Percentiles rank a stretch among this genome's conserved stretches.
These are phyloP conservation scores for Priceomyces haplophilus DNA, from an alignment of 805 yeast species.

Conservation along the genomic window DNA sequence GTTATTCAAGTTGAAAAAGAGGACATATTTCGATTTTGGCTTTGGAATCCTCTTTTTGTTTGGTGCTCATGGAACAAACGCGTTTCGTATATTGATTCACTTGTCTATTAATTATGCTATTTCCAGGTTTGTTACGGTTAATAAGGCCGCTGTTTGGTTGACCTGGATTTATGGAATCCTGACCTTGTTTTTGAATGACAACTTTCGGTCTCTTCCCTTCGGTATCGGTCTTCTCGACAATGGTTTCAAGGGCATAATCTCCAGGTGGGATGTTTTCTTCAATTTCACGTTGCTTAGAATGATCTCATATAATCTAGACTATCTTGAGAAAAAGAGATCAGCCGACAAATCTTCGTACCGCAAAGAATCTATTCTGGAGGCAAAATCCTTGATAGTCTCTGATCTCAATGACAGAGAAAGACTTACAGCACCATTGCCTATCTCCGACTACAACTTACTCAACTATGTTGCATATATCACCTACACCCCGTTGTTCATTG, in stretches of 20 bases:
- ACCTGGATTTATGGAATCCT: constrained; percentile 82
- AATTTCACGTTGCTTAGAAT: constrained; percentile 84
- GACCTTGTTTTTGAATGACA: constrained; percentile 75
- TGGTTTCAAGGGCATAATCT: constrained; percentile 68
- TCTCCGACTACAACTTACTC: constrained; percentile 55
- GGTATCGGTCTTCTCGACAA: constrained; percentile 58
- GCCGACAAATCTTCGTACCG: constrained; percentile 4
- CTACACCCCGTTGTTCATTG: constrained; percentile 88
- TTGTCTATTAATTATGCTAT: constrained; percentile 51
- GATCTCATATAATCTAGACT: constrained; percentile 82
- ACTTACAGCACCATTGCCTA: constrained; percentile 58
- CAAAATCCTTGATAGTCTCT: constrained; percentile 6
- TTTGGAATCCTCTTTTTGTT: constrained; percentile 69
- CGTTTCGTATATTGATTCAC: constrained; percentile 59
- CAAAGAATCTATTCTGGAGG: constrained; percentile 9
- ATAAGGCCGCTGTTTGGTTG: constrained; percentile 37
- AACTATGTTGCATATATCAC: constrained; percentile 75
- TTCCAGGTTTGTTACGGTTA: constrained; percentile 36
- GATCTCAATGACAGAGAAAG: constrained; percentile 59
- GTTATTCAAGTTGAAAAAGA: constrained; percentile 19
- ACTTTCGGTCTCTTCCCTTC: constrained; percentile 51
- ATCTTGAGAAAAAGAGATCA: constrained; percentile 39
- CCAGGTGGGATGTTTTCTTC: constrained; percentile 94
- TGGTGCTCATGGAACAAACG: constrained; percentile 79
- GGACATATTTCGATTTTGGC: constrained; percentile 64